These are phyloP conservation scores for Mycena sp. DNA, from an alignment of 1,284 basidiomycete species.

Conservation along the genomic window DNA sequence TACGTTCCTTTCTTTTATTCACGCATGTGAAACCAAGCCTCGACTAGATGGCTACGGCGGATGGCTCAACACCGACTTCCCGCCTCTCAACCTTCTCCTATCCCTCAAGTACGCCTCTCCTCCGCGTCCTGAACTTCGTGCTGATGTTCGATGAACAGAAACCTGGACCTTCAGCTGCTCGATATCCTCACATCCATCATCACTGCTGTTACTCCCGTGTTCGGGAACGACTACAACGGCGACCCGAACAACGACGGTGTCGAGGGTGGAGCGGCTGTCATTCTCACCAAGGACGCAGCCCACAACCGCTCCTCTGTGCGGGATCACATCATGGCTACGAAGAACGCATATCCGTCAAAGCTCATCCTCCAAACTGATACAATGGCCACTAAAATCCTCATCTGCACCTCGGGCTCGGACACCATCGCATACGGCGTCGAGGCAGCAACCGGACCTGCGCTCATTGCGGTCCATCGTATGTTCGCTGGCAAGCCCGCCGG, in stretches of 20 bases:
- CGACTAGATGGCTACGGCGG: conserved; percentile 32
- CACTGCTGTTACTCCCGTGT: conserved; percentile 20
- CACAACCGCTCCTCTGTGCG: conserved; percentile 37
- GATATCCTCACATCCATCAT: conserved; percentile 18
- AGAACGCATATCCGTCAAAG: conserved; percentile 14
- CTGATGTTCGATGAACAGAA: not conserved
- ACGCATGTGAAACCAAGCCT: not conserved
- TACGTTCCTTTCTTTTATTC: not conserved
- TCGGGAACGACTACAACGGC: conserved; percentile 33
- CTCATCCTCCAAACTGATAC: conserved; percentile 33
- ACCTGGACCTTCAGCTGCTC: conserved; percentile 19
- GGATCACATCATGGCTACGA: conserved; percentile 32
- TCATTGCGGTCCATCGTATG: conserved; percentile 33
- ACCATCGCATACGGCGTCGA: conserved; percentile 37
- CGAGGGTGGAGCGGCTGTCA: conserved; percentile 29
- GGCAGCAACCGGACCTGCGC: conserved; percentile 32
- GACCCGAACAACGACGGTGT: conserved; percentile 29
- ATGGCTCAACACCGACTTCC: conserved; percentile 35
- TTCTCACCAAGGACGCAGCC: conserved; percentile 32
- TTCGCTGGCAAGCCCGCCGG: conserved; percentile 33
- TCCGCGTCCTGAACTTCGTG: not conserved
- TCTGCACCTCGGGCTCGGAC: conserved; percentile 28
- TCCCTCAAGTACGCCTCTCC: conserved; percentile 6
- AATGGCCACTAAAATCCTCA: conserved; percentile 37
- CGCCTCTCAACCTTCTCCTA: conserved; percentile 26